Evolutionary conservation across 192 early-diverging fungal species (phyloP).

Genomic region (Chytriomyces hyalinus): DNA sequence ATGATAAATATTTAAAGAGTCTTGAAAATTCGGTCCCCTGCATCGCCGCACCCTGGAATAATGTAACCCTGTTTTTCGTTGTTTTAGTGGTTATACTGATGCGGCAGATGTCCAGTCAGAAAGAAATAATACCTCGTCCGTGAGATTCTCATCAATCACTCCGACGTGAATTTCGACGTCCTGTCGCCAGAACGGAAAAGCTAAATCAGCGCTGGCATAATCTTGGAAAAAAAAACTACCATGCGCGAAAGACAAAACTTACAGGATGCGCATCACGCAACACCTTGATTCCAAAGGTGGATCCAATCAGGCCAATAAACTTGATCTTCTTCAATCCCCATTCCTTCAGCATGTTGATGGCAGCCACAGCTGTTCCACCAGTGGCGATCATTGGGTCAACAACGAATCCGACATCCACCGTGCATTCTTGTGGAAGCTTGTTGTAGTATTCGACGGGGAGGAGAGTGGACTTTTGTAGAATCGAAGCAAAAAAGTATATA

Average conservation of each 20-base stretch:
- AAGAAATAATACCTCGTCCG: constrained; percentile 6
- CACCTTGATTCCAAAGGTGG: constrained; percentile 53
- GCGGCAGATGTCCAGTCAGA: neutral
- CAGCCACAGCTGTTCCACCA: constrained; percentile 75
- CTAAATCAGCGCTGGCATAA: neutral
- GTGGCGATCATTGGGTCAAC: constrained; percentile 87
- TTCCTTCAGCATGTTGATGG: constrained; percentile 75
- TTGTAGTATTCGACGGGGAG: constrained; percentile 94
- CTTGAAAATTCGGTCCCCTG: constrained; percentile 29
- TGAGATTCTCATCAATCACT: constrained; percentile 30
- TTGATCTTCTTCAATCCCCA: constrained; percentile 79
- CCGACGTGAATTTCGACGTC: constrained; percentile 31
- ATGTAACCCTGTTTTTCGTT: constrained; percentile 17
- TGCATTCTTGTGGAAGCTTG: constrained; percentile 75
- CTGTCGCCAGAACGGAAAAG: neutral
- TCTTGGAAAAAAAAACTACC: neutral
- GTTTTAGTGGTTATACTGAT: neutral
- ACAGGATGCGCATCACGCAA: constrained; percentile 50
- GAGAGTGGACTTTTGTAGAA: constrained; percentile 57
- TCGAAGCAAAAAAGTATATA: neutral
- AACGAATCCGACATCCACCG: constrained; percentile 72
- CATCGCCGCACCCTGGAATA: constrained; percentile 34
- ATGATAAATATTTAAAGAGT: constrained; percentile 5
- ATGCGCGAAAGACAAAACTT: neutral
- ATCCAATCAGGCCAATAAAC: constrained; percentile 70